Evolutionary conservation across 129 eudicot genomes (phyloP), one percentile per base, ranked within the genome.

Genomic region (Flaveria brownii): DNA sequence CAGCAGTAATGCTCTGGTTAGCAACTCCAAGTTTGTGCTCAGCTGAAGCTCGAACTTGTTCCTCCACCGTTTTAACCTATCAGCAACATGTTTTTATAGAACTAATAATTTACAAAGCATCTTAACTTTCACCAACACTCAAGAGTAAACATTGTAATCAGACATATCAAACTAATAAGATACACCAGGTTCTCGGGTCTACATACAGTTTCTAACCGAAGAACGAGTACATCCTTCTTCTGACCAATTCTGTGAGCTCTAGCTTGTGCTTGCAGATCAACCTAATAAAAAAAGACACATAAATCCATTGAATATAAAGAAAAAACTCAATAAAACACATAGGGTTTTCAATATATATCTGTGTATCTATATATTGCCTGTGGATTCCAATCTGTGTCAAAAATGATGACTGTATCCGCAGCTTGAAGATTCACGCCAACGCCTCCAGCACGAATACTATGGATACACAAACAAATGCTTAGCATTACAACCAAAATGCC

Each of bases 11-110:
- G 82, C 99, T 95, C 87, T 95, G 99, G 80, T 95, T 95, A 49
- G 99, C 99, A 79, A 95, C 99, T 81, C 99, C 99, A 84, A 95
- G 96, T 84, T 95, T 95, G 83, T 95, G 97, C 87, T 95, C 99
- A 67, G 99, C 99, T 65, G 99, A 84, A 82, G 99, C 99, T 84
- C 99, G 88, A 68, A 95, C 97, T 85, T 95, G 99, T 81, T 95
- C 99, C 92, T 95, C 99, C 88, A 91, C 97, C 45, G 97, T 79
- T 86, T 91, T 85, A 75, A 91, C 99, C 99, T 95, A 60, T 17
- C 43, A 65, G 45, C 50, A 76, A 78, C 52, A 85, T 59, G n/a
- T 49, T 52, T 20, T 62, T 71, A 52, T 41, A 62, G 45, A 68
- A 9, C 51, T 68, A 23, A 5, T 66, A 73, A 45, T 28, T 57